These are phyloP conservation scores for Vigna mungo DNA, from an alignment of 306 rosid genomes.

Conservation along the genomic window DNA sequence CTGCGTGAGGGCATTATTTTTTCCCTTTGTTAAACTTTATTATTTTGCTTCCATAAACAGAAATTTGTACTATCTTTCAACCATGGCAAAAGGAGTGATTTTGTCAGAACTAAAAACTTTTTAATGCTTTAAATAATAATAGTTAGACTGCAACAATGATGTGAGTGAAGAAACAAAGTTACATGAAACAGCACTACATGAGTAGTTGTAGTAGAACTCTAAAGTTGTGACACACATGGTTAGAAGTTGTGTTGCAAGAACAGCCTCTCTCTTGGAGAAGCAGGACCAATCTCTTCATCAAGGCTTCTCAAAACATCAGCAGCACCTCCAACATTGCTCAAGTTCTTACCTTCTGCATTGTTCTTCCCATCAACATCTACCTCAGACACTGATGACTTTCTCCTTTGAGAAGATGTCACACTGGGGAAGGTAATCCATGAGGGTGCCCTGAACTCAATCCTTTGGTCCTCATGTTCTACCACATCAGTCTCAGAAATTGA, in stretches of 20 bases:
- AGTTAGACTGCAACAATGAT: background rate
- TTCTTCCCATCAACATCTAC: conserved; percentile 82
- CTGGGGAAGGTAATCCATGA: conserved; percentile 98
- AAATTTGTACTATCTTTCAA: too few relatives aligned
- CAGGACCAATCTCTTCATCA: conserved; percentile 97
- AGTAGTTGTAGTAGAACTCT: background rate
- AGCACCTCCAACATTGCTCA: conserved; percentile 57
- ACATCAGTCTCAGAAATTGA: conserved; percentile 80
- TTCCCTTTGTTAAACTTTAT: too few relatives aligned
- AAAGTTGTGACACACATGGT: conserved; percentile 24
- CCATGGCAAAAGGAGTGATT: too few relatives aligned
- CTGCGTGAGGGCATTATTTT: conserved; percentile 73
- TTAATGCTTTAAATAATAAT: background rate
- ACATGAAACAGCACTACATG: conserved; percentile 9
- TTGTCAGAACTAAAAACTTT: background rate
- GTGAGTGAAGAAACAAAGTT: background rate
- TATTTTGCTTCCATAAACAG: too few relatives aligned
- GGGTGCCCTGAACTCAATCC: conserved; percentile 90
- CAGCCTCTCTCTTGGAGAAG: conserved; percentile 86
- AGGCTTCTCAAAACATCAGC: conserved; percentile 89
- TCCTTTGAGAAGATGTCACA: conserved; percentile 94
- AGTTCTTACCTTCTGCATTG: conserved; percentile 60
- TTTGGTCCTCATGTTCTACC: conserved; percentile 79
- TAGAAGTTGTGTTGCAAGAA: conserved; percentile 89
- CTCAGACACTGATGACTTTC: conserved; percentile 90